Conservation (phyloP, 2,329 filamentous ascomycete species). For the Fonsecaea erecta region DNA sequence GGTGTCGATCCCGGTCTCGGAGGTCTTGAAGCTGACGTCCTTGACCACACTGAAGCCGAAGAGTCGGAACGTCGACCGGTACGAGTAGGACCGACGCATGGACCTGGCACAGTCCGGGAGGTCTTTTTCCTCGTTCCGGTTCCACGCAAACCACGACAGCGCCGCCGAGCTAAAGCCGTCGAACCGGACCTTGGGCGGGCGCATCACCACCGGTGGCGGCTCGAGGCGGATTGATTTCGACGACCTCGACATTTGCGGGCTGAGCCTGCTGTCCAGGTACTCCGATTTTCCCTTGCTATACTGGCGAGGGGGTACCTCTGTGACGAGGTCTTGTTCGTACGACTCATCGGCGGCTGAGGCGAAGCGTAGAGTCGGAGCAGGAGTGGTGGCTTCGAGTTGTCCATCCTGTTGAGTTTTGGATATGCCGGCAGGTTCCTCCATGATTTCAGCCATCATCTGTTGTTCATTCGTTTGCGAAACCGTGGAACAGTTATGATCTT, state of each 20-base stretch:
- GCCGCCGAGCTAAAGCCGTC: slow-evolving; percentile 20
- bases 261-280: background rate
- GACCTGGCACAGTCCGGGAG: slow-evolving; percentile 21
- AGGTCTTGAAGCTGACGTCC: slow-evolving; percentile 16
- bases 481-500: background rate
- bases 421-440: background rate
- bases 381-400: background rate
- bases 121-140: slow-evolving; percentile 22
- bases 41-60: slow-evolving; percentile 15
- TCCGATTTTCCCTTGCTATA: background rate
- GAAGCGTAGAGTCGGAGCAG: background rate
- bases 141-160: slow-evolving; percentile 19
- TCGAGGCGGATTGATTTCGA: slow-evolving; percentile 19
- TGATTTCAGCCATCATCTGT: background rate
- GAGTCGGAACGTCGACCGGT: slow-evolving; percentile 15
- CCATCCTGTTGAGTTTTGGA: background rate
- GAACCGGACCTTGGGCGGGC: slow-evolving; percentile 21
- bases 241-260: slow-evolving; percentile 14
- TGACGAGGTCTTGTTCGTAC: background rate
- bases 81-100: slow-evolving; percentile 16
- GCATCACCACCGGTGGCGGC: slow-evolving; percentile 22
- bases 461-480: background rate
- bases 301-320: background rate
- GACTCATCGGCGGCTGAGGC: background rate
- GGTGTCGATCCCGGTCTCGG: slow-evolving; percentile 13